Evolutionary conservation across 495 filamentous ascomycete genomes (phyloP).

Genomic region (Trichoderma asperelloides): DNA sequence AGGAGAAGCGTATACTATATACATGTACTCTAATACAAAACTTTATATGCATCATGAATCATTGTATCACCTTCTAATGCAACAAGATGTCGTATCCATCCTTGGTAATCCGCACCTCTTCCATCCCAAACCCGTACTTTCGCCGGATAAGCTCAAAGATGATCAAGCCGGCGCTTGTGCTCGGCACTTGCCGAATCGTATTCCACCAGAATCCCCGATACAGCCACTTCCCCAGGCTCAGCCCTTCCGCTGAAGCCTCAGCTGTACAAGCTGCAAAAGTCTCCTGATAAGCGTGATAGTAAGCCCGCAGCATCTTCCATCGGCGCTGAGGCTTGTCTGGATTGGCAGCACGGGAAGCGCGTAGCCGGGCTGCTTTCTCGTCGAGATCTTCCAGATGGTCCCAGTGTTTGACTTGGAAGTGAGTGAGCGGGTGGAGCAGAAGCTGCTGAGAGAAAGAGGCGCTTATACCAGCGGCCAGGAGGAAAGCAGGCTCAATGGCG

Average conservation of each 20-base stretch:
- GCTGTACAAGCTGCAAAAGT: conserved; percentile 61
- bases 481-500: conserved; percentile 70
- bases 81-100: conserved; percentile 73
- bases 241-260: conserved; percentile 51
- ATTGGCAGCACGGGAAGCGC: conserved; percentile 17
- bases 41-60: background rate
- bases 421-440: conserved; percentile 67
- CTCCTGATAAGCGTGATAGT: conserved; percentile 66
- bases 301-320: conserved; percentile 51
- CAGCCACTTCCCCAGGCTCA: conserved; percentile 59
- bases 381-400: conserved; percentile 72
- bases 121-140: conserved; percentile 60
- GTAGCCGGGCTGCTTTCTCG: conserved; percentile 41
- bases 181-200: conserved; percentile 74
- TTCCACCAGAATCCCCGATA: conserved; percentile 68
- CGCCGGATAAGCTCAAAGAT: conserved; percentile 83
- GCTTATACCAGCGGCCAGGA: conserved; percentile 66
- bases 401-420: conserved; percentile 71
- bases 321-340: conserved; percentile 21
- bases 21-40: background rate
- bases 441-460: conserved; percentile 70
- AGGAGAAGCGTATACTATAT: background rate
- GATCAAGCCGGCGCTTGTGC: conserved; percentile 79
- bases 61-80: conserved; percentile 20
- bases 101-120: conserved; percentile 46